Percentiles rank a stretch among this genome's conserved stretches.
Evolutionary conservation across 805 yeast genomes (phyloP).

Genomic region (Starmera caribaea): DNA sequence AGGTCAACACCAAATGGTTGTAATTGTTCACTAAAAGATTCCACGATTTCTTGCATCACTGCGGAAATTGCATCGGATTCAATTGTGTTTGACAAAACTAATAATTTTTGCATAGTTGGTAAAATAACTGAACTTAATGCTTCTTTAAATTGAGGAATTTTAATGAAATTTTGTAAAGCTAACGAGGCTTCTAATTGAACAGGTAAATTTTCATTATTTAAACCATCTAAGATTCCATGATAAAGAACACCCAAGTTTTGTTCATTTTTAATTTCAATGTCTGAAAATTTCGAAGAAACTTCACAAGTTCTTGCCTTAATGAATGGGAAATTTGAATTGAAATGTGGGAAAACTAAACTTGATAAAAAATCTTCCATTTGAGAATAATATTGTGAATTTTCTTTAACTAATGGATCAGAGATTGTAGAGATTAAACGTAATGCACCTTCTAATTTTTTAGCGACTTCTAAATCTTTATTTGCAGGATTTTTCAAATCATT

Average conservation of each 20-base stretch:
- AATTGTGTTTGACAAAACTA: slow-evolving; percentile 65
- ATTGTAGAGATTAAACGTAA: slow-evolving; percentile 72
- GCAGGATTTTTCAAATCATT: slow-evolving; percentile 22
- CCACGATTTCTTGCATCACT: slow-evolving; percentile 94
- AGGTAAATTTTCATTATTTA: slow-evolving; percentile 44
- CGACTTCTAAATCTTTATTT: slow-evolving; percentile 32
- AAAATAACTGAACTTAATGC: slow-evolving; percentile 61
- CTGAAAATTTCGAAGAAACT: slow-evolving; percentile 54
- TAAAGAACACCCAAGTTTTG: slow-evolving; percentile 28
- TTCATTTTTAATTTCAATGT: slow-evolving; percentile 38
- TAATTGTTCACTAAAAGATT: slow-evolving; percentile 74
- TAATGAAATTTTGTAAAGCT: slow-evolving; percentile 73
- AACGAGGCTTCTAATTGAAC: slow-evolving; percentile 78
- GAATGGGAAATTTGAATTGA: slow-evolving; percentile 51
- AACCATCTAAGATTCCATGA: slow-evolving; percentile 34
- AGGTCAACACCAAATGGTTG: slow-evolving; percentile 84
- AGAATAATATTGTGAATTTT: slow-evolving; percentile 44
- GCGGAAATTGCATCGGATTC: slow-evolving; percentile 83
- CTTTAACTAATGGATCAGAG: slow-evolving; percentile 43
- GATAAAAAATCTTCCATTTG: slow-evolving; percentile 66
- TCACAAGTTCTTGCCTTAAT: slow-evolving; percentile 71
- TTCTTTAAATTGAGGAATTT: slow-evolving; percentile 54
- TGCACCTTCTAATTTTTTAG: slow-evolving; percentile 68
- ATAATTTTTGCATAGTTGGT: slow-evolving; percentile 71
- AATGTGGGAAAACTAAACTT: slow-evolving; percentile 60